phyloP scores from a whole-genome alignment of 192 early-diverging fungal genomes.

The Umbelopsis isabellina region DNA sequence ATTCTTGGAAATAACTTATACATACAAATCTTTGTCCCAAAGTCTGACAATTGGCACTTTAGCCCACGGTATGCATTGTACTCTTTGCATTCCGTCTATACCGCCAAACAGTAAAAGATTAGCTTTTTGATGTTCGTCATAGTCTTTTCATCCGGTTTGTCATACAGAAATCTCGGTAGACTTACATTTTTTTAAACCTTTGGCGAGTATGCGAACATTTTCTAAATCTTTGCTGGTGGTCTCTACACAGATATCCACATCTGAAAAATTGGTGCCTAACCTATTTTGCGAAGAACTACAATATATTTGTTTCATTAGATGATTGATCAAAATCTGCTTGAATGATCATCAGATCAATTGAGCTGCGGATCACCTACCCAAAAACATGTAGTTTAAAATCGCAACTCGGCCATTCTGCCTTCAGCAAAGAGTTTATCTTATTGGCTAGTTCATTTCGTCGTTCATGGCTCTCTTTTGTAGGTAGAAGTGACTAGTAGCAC shows the following conservation, averaged over 20 bases:
- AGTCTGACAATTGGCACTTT: conserved; percentile 94
- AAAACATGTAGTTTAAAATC: conserved; percentile 84
- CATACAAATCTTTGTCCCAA: conserved; percentile 86
- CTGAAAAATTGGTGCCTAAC: conserved; percentile 79
- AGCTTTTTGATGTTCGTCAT: neutral
- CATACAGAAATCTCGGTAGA: neutral
- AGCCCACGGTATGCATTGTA: conserved; percentile 79
- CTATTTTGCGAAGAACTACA: conserved; percentile 86
- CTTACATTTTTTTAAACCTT: conserved; percentile 71
- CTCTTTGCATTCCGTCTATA: conserved; percentile 78
- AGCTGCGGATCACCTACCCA: conserved; percentile 60
- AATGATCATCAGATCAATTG: neutral
- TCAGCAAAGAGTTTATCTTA: conserved; percentile 82
- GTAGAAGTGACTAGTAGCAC: conserved; percentile 51
- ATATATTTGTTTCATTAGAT: neutral
- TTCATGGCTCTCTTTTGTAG: conserved; percentile 69
- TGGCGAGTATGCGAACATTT: conserved; percentile 76
- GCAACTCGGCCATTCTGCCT: conserved; percentile 79
- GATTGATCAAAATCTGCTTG: neutral
- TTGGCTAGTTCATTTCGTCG: conserved; percentile 67
- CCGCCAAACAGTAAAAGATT: conserved; percentile 13
- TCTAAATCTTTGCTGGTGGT: conserved; percentile 79
- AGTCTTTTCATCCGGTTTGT: neutral
- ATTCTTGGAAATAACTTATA: conserved; percentile 20
- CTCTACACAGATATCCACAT: conserved; percentile 94